Conservation (phyloP, 768 basidiomycete species). For the Panaeolus cyanescens region DNA sequence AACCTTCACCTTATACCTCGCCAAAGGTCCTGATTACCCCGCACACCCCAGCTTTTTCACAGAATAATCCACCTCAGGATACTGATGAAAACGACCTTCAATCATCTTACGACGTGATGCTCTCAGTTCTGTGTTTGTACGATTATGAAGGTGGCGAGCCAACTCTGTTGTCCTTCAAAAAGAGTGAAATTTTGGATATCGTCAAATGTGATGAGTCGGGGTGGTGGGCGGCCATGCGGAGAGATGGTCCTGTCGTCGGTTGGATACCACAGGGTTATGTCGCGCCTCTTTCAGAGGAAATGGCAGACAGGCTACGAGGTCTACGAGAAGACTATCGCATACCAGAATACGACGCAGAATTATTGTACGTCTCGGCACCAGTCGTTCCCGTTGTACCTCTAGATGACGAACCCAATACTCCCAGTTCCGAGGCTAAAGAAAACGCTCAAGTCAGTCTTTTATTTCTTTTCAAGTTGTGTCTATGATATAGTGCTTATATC, state of each 20-base stretch:
- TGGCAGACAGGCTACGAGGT: slow-evolving; percentile 47
- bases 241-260: slow-evolving; percentile 52
- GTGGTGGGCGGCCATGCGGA: slow-evolving; percentile 80
- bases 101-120: slow-evolving; percentile 37
- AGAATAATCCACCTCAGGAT: slow-evolving; percentile 22
- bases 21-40: slow-evolving; percentile 30
- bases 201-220: slow-evolving; percentile 71
- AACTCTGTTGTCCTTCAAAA: slow-evolving; percentile 61
- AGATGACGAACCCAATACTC: slow-evolving; percentile 18
- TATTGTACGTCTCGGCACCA: slow-evolving; percentile 41
- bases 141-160: slow-evolving; percentile 68
- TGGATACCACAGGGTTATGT: slow-evolving; percentile 83
- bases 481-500: not conserved
- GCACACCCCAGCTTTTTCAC: slow-evolving; percentile 32
- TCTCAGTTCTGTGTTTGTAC: slow-evolving; percentile 64
- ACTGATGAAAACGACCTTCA: slow-evolving; percentile 26
- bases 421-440: slow-evolving; percentile 10
- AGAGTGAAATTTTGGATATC: slow-evolving; percentile 68
- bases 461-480: not conserved
- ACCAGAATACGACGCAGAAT: slow-evolving; percentile 50
- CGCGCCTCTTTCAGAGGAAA: slow-evolving; percentile 49
- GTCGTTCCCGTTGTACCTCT: slow-evolving; percentile 28
- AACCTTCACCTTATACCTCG: slow-evolving; percentile 31
- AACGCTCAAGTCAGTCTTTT: not conserved
- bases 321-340: slow-evolving; percentile 46